A percentile compares a stretch with the other conserved stretches of the same genome.
These are phyloP conservation scores for Colletotrichum lini DNA, from an alignment of 2,329 filamentous ascomycete species.

Conservation along the genomic window DNA sequence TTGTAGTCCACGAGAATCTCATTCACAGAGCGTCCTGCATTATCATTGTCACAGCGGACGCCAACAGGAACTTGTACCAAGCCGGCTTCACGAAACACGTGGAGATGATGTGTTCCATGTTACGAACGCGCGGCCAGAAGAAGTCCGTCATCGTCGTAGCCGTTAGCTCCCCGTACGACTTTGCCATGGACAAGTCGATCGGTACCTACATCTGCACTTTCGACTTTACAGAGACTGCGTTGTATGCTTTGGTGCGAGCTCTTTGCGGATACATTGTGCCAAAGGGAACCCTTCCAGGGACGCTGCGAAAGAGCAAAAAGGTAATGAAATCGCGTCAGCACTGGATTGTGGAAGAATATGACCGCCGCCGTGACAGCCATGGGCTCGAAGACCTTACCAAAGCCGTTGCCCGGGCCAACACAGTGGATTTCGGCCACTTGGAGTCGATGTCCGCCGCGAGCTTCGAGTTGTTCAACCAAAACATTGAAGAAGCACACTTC, in stretches of 20 bases:
- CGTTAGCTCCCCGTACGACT: slow-evolving; percentile 96
- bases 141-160: slow-evolving; percentile 93
- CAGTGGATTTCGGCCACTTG: slow-evolving; percentile 78
- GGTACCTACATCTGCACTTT: slow-evolving; percentile 96
- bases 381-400: slow-evolving; percentile 83
- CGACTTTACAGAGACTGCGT: slow-evolving; percentile 93
- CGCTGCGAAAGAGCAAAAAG: slow-evolving; percentile 89
- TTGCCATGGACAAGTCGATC: slow-evolving; percentile 91
- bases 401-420: slow-evolving; percentile 76
- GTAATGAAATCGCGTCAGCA: slow-evolving; percentile 90
- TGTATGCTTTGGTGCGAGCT: slow-evolving; percentile 86
- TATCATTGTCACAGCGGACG: slow-evolving; percentile 92
- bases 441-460: slow-evolving; percentile 78
- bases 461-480: slow-evolving; percentile 80
- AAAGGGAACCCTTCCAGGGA: slow-evolving; percentile 75
- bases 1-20: slow-evolving; percentile 85
- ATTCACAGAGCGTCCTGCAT: slow-evolving; percentile 91
- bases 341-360: slow-evolving; percentile 94
- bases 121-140: slow-evolving; percentile 82
- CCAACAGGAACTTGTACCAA: slow-evolving; percentile 94
- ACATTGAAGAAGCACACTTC: slow-evolving; percentile 86
- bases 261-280: slow-evolving; percentile 82
- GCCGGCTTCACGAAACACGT: slow-evolving; percentile 96
- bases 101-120: slow-evolving; percentile 93
- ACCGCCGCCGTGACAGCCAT: slow-evolving; percentile 80